Conservation (phyloP, 2,329 filamentous ascomycete species). For the Pseudogymnoascus sp. region DNA sequence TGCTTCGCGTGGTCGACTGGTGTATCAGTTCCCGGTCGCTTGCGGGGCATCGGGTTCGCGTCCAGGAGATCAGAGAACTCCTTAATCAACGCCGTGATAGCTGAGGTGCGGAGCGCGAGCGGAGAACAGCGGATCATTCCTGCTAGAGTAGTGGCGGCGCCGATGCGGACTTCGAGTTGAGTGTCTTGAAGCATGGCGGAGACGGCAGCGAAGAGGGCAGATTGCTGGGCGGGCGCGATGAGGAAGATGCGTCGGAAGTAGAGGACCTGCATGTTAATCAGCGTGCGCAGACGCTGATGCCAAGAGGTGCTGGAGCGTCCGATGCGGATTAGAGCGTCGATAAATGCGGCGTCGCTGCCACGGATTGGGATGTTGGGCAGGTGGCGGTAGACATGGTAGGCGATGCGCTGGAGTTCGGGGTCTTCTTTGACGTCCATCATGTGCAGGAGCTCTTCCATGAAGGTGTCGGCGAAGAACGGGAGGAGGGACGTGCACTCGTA, state of each 20-base stretch:
- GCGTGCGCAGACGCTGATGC: slow-evolving; percentile 89
- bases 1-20: slow-evolving; percentile 64
- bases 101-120: slow-evolving; percentile 63
- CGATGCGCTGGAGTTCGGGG: slow-evolving; percentile 84
- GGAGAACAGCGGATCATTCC: slow-evolving; percentile 98
- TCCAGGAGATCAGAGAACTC: slow-evolving; percentile 72
- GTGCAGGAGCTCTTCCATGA: slow-evolving; percentile 88
- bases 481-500: slow-evolving; percentile 89
- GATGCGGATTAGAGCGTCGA: slow-evolving; percentile 77
- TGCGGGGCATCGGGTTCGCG: slow-evolving; percentile 82
- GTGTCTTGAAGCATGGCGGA: slow-evolving; percentile 86
- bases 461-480: slow-evolving; percentile 79
- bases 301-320: slow-evolving; percentile 77
- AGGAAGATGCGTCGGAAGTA: slow-evolving; percentile 96
- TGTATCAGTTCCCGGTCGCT: slow-evolving; percentile 56
- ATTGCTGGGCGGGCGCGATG: slow-evolving; percentile 63
- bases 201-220: slow-evolving; percentile 82
- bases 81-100: slow-evolving; percentile 65
- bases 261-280: slow-evolving; percentile 98
- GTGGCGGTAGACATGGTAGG: slow-evolving; percentile 95
- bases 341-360: slow-evolving; percentile 72
- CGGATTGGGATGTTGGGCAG: slow-evolving; percentile 91
- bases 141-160: slow-evolving; percentile 84
- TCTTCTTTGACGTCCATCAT: slow-evolving; percentile 99
- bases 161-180: slow-evolving; percentile 88